Percentiles rank a stretch among this genome's conserved stretches.
Evolutionary conservation across 441 rosid species (phyloP).

Genomic region (Macaranga tanarius): DNA sequence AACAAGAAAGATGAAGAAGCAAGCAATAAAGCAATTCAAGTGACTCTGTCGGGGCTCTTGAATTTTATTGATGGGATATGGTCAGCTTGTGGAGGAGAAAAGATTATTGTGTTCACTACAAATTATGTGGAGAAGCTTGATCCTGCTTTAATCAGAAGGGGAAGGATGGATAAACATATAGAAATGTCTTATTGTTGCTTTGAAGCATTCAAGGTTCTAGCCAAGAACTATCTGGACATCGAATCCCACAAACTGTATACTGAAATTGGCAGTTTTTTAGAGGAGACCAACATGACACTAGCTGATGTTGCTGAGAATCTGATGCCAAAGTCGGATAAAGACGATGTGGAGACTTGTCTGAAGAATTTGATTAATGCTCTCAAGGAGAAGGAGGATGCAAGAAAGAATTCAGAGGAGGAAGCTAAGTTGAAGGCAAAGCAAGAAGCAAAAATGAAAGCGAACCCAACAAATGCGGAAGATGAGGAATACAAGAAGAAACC

Average conservation of each 20-base stretch:
- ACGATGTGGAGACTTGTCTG: slow-evolving; percentile 23
- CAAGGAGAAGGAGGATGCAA: slow-evolving; percentile 3
- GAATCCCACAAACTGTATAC: slow-evolving; percentile 11
- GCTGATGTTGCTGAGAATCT: slow-evolving; percentile 26
- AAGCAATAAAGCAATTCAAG: too few relatives aligned
- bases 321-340: slow-evolving; percentile 24
- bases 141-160: slow-evolving; percentile 30
- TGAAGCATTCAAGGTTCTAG: slow-evolving; percentile 26
- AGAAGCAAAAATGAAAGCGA: too few relatives aligned
- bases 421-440: neutral
- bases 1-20: too few relatives aligned
- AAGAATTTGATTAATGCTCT: slow-evolving; percentile 17
- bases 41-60: too few relatives aligned
- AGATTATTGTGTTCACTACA: too few relatives aligned
- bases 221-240: slow-evolving; percentile 27
- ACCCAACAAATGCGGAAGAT: neutral
- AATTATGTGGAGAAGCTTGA: slow-evolving; percentile 28
- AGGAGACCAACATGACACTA: slow-evolving; percentile 12
- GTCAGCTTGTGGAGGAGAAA: too few relatives aligned
- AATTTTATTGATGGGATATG: too few relatives aligned
- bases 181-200: slow-evolving; percentile 28
- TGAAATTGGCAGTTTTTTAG: slow-evolving; percentile 7
- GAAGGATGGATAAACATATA: slow-evolving; percentile 31
- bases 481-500: neutral
- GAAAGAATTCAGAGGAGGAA: neutral